phyloP scores from a whole-genome alignment of 139 green algal species.

The Tetradesmus obliquus region DNA sequence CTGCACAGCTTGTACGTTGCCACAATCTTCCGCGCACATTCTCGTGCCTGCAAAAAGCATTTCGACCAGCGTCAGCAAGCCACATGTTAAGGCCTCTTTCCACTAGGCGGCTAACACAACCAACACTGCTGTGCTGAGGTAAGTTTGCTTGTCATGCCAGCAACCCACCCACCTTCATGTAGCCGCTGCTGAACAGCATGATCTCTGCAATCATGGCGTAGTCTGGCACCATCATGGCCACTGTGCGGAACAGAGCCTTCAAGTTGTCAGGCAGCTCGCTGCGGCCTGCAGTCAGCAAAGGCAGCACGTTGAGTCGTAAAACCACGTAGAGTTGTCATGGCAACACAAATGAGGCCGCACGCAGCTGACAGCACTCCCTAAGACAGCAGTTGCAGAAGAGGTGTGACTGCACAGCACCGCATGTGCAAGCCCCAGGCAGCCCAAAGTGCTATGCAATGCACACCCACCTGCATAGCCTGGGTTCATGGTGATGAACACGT shows the following conservation, averaged over 20 bases:
- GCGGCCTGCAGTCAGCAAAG: slow-evolving; percentile 31
- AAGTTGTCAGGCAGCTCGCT: slow-evolving; percentile 83
- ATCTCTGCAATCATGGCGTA: slow-evolving; percentile 85
- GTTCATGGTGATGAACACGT: slow-evolving; percentile 84
- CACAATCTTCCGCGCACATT: slow-evolving; percentile 85
- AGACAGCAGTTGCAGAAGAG: not conserved
- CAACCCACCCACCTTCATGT: slow-evolving; percentile 55
- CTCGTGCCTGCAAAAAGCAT: slow-evolving; percentile 57
- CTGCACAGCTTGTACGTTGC: slow-evolving; percentile 88
- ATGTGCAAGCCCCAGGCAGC: not conserved
- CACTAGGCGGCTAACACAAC: too few relatives aligned
- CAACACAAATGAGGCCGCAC: not conserved
- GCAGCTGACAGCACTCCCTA: not conserved
- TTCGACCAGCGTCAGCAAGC: not conserved
- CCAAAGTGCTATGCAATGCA: too few relatives aligned
- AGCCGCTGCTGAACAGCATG: slow-evolving; percentile 83
- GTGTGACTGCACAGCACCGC: not conserved
- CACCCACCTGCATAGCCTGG: slow-evolving; percentile 65
- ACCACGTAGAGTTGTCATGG: too few relatives aligned
- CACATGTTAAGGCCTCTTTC: not conserved
- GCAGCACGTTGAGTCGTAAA: not conserved
- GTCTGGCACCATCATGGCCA: slow-evolving; percentile 86
- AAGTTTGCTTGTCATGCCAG: too few relatives aligned
- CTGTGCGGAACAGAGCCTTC: slow-evolving; percentile 81
- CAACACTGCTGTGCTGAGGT: too few relatives aligned